Base-by-base conservation (phyloP, 192 early-diverging fungal genomes). In the Backusella tuberculispora region DNA sequence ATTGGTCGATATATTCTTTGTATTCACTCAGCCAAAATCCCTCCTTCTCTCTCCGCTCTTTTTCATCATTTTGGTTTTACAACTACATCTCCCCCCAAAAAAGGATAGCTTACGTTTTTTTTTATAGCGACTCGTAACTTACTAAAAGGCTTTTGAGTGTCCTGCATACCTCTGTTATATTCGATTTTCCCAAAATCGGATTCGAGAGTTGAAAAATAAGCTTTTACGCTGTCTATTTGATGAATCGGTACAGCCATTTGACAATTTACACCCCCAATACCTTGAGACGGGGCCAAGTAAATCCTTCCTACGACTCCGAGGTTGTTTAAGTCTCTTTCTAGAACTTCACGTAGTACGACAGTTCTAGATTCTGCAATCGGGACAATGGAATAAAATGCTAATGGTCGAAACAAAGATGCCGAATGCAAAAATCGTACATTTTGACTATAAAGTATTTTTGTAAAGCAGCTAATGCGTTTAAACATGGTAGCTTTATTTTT, bases 171-270 rank as follows among this genome's bases (percentile, higher is more conserved):
- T 17, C 60, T 24, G 5, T 60, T 74, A 48, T 74, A 72, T 76
- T 82, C 60, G 78, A 83, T 21, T 71, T 74, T 34, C 82, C 78
- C 76, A 45, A 47, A 50, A 40, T 72, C 24, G 8, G 29, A 6
- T 74, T 78, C 72, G 8, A 79, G 29, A 1, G 69, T 5, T 69
- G 87, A 78, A 41, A 90, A 88, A 81, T 84, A 90, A 8, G 69
- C 29, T 60, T 89, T 90, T 48, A 94, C 75, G 0, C 38, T 26
- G 1, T 71, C 80, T 7, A 88, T 74, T 41, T 89, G 84, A 17
- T 83, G 80, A 8, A 74, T 73, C 48, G 91, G 91, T 50, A 88
- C 85, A 56, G 88, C 88, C n/a, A 92, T 80, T 83, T 94, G 92
- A 12, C 90, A 91, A 73, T 94, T 94, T 78, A 94, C 90, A 0